These are phyloP conservation scores for Cytospora schulzeri DNA, from an alignment of 2,329 filamentous ascomycete genomes.

Conservation along the genomic window DNA sequence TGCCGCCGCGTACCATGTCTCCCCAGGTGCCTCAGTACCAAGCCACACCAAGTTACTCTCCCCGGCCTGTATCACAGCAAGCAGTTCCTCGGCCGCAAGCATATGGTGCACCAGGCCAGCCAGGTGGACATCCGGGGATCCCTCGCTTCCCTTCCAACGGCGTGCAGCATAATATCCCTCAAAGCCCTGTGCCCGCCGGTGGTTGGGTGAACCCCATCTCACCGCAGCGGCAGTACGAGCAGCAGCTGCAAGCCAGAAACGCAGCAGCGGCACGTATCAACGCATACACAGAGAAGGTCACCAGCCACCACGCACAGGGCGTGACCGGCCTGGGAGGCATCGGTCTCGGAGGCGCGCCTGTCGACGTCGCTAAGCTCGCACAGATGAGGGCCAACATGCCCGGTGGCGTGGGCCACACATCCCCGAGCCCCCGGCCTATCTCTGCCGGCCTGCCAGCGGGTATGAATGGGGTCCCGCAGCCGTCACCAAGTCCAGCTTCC, in stretches of 20 bases:
- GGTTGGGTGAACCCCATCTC: constrained; percentile 25
- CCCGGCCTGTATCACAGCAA: constrained; percentile 34
- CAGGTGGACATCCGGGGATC: constrained; percentile 23
- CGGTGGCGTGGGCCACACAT: constrained; percentile 38
- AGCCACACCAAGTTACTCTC: constrained; percentile 43
- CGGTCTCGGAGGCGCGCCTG: constrained; percentile 38
- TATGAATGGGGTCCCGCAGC: constrained; percentile 29
- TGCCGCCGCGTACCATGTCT: constrained; percentile 47
- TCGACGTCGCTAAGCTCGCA: constrained; percentile 40
- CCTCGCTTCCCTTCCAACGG: constrained; percentile 26
- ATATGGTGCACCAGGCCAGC: constrained; percentile 23
- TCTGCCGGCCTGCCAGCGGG: constrained; percentile 21
- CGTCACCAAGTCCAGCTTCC: constrained; percentile 30
- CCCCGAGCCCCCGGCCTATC: constrained; percentile 38
- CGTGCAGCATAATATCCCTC: constrained; percentile 15
- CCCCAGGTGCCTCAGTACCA: constrained; percentile 42
- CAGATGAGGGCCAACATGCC: constrained; percentile 42
- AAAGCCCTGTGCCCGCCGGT: constrained; percentile 13
- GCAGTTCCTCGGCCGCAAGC: constrained; percentile 28
- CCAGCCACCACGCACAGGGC: constrained; percentile 48
- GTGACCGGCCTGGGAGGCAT: constrained; percentile 42
- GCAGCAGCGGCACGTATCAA: constrained; percentile 20
- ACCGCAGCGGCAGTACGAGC: constrained; percentile 37
- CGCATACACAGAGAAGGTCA: constrained; percentile 30
- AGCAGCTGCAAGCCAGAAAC: constrained; percentile 18